A percentile compares a stretch with the other conserved stretches of the same genome.
Conservation (phyloP, 768 basidiomycete genomes). For the Antrodiella citrinella region DNA sequence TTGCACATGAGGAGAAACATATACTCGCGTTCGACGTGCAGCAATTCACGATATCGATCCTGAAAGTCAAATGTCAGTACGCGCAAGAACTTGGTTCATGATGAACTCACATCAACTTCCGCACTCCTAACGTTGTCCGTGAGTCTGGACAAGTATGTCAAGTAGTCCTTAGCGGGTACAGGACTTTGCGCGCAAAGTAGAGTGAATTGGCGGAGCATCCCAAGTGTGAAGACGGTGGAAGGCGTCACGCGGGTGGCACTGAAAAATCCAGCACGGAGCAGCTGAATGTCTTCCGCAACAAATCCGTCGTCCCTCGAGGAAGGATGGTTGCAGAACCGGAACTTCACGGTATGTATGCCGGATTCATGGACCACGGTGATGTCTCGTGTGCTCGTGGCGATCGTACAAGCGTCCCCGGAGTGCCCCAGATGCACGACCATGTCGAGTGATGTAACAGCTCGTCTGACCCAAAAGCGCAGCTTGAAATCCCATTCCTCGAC, state of each 20-base stretch:
- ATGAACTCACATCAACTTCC: neutral
- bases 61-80: neutral
- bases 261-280: conserved; percentile 2
- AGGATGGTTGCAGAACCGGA: neutral
- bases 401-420: too few relatives aligned
- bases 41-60: conserved; percentile 10
- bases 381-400: too few relatives aligned
- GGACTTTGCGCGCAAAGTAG: neutral
- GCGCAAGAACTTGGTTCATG: neutral
- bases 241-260: neutral
- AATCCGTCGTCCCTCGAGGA: neutral
- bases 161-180: conserved; percentile 3
- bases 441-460: too few relatives aligned
- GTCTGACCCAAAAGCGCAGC: too few relatives aligned
- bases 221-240: conserved; percentile 1
- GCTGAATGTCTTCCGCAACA: too few relatives aligned
- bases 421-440: too few relatives aligned
- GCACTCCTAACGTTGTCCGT: neutral
- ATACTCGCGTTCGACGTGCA: conserved; percentile 1
- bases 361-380: neutral
- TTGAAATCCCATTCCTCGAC: too few relatives aligned
- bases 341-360: neutral
- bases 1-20: neutral
- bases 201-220: neutral
- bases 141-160: neutral